Percentiles rank a stretch among this genome's conserved stretches.
phyloP scores from a whole-genome alignment of 2,329 filamentous ascomycete genomes.

The Botrytis medusae region DNA sequence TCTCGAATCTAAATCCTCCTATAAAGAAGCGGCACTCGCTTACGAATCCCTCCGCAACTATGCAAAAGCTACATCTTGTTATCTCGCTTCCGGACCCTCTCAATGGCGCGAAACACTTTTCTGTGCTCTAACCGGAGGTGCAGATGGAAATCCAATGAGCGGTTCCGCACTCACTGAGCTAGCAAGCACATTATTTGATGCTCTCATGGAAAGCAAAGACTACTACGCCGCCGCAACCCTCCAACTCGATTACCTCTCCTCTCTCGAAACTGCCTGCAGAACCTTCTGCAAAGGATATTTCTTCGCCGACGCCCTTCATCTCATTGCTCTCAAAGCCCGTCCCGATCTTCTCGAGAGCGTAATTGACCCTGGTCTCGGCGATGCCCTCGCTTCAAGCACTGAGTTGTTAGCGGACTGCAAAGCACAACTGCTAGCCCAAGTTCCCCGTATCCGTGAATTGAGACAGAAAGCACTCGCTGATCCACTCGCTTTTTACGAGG shows the following conservation, averaged over 20 bases:
- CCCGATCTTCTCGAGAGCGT: constrained; percentile 62
- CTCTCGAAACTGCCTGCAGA: constrained; percentile 68
- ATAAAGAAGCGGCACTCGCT: constrained; percentile 83
- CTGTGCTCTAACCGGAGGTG: constrained; percentile 52
- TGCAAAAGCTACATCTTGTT: constrained; percentile 73
- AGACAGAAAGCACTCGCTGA: constrained; percentile 78
- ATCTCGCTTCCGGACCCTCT: constrained; percentile 71
- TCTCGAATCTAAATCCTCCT: constrained; percentile 71
- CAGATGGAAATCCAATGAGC: constrained; percentile 10
- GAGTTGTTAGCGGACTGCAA: constrained; percentile 95
- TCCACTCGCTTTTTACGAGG: constrained; percentile 85
- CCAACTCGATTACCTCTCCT: constrained; percentile 75
- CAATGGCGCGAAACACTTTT: constrained; percentile 92
- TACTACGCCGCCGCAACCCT: constrained; percentile 78
- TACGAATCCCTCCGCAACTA: constrained; percentile 84
- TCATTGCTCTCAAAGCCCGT: constrained; percentile 60
- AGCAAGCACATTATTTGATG: constrained; percentile 73
- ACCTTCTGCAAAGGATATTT: constrained; percentile 83
- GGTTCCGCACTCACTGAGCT: constrained; percentile 62
- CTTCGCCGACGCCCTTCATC: constrained; percentile 85
- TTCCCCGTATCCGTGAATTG: constrained; percentile 81
- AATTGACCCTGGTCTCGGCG: constrained; percentile 76
- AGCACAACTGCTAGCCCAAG: constrained; percentile 76
- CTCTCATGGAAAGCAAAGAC: constrained; percentile 80
- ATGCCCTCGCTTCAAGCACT: constrained; percentile 78